A percentile compares a stretch with the other conserved stretches of the same genome.
Evolutionary conservation across 208 protist genomes (phyloP).

Genomic region (Acanthamoeba royreba): DNA sequence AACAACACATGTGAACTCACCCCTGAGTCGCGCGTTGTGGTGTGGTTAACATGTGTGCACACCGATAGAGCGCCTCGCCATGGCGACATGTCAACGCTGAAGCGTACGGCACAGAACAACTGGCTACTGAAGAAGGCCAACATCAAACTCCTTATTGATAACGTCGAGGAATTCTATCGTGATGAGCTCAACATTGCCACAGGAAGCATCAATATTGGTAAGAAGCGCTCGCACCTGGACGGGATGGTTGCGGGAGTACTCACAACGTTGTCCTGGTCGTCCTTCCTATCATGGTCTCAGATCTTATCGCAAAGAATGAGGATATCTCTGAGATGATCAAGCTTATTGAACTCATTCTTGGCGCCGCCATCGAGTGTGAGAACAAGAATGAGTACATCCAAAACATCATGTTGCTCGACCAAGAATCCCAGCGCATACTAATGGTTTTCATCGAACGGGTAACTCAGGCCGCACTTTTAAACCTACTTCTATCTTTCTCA

Average conservation of each 20-base stretch:
- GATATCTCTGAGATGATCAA: constrained; percentile 41
- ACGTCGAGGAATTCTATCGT: constrained; percentile 41
- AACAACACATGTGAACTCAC: too few relatives aligned
- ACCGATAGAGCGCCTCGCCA: not conserved
- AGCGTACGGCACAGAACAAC: constrained; percentile 5
- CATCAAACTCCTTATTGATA: constrained; percentile 45
- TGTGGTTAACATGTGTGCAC: not conserved
- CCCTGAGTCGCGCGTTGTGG: not conserved
- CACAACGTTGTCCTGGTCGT: not conserved
- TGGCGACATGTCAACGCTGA: not conserved
- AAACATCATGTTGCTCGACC: constrained; percentile 58
- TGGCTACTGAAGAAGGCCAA: constrained; percentile 45
- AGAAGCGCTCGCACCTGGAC: not conserved
- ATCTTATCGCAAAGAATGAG: not conserved
- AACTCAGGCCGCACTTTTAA: not conserved
- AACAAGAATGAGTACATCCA: constrained; percentile 59
- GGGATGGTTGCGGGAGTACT: not conserved
- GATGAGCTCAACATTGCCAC: constrained; percentile 21
- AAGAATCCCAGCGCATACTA: constrained; percentile 47
- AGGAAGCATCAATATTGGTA: not conserved
- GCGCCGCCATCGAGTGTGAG: constrained; percentile 53
- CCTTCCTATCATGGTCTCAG: not conserved
- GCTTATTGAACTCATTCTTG: constrained; percentile 53
- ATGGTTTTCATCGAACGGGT: constrained; percentile 55
- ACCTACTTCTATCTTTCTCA: not conserved